These are phyloP conservation scores for Penicillium desertorum DNA, from an alignment of 495 filamentous ascomycete genomes.

Conservation along the genomic window DNA sequence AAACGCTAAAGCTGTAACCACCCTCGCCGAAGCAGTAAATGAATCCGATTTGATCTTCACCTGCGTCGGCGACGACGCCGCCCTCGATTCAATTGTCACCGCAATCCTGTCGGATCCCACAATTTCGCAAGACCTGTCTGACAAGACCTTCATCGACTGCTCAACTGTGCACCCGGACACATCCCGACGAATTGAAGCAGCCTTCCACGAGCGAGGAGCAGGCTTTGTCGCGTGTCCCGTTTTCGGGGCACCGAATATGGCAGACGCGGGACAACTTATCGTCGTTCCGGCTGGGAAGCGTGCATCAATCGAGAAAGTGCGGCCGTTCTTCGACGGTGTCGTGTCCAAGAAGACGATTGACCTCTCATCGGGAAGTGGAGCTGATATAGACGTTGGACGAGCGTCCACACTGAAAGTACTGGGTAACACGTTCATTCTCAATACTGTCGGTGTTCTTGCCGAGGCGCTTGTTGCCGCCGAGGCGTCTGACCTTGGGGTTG, in stretches of 20 bases:
- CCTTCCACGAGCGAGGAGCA: conserved; percentile 56
- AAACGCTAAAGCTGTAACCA: conserved; percentile 60
- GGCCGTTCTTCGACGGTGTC: conserved; percentile 77
- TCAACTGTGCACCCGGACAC: conserved; percentile 88
- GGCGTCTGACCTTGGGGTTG: conserved; percentile 71
- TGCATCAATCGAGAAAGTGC: conserved; percentile 58
- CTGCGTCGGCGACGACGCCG: conserved; percentile 77
- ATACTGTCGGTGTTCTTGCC: conserved; percentile 75
- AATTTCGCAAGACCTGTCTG: conserved; percentile 33
- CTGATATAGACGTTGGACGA: conserved; percentile 35
- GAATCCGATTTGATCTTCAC: conserved; percentile 78
- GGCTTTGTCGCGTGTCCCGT: conserved; percentile 78
- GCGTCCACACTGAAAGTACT: conserved; percentile 66
- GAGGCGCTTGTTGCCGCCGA: conserved; percentile 78
- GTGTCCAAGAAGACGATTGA: conserved; percentile 70
- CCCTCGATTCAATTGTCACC: conserved; percentile 57
- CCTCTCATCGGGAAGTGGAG: conserved; percentile 22
- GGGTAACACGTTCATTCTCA: conserved; percentile 84
- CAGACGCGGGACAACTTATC: conserved; percentile 71
- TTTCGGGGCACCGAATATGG: conserved; percentile 80
- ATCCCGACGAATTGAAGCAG: conserved; percentile 59
- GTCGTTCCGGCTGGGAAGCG: conserved; percentile 72
- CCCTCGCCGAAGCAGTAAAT: conserved; percentile 63
- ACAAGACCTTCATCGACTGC: conserved; percentile 67
- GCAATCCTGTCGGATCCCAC: conserved; percentile 45